Evolutionary conservation across 345 rosid genomes (phyloP), one percentile per base, ranked within the genome.

Genomic region (Gynandropsis gynandra): DNA sequence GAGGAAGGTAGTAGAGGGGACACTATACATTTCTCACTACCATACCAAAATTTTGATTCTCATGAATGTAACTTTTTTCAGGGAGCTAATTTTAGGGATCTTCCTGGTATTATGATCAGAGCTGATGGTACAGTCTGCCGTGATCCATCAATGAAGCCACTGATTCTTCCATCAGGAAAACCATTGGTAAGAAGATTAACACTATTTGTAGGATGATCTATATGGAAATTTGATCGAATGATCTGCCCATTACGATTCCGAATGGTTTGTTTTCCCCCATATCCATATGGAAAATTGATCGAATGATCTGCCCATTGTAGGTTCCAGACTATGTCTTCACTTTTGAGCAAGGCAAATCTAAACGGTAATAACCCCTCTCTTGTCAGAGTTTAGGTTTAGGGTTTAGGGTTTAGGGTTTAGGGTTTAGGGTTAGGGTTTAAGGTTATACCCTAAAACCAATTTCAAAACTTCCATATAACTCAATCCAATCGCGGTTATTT

Each of bases 41-140:
- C 13, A 16, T 50, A 16, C 39, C 37, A 54, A 33, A 47, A 19
- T 13, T 39, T 24, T n/a, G 1, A 12, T 37, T 49, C 52, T 54
- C 35, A 29, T 27, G 20, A 61, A 49, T 61, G 62, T 67, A 53
- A 67, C 35, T n/a, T 55, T 42, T 54, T 72, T 21, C 58, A 87
- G 98, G 98, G 96, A 66, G 96, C 96, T 20, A 87, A 82, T 72
- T 83, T 83, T 55, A 75, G 98, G 76, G 89, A 84, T 60, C 88
- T 90, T 63, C 96, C 98, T 0, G 98, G 98, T 36, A 41, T 87
- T 51, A 53, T 80, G 46, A 78, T 90, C 42, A 88, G 78, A 58
- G 17, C 39, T 11, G 84, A 89, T 64, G 81, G 80, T 64, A 83
- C 86, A 53, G 89, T 42, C 1, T 73, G 71, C 49, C 77, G 81